Evolutionary conservation across 2,329 filamentous ascomycete genomes (phyloP), one percentile per base, ranked within the genome.

Genomic region (Shiraia sp.): DNA sequence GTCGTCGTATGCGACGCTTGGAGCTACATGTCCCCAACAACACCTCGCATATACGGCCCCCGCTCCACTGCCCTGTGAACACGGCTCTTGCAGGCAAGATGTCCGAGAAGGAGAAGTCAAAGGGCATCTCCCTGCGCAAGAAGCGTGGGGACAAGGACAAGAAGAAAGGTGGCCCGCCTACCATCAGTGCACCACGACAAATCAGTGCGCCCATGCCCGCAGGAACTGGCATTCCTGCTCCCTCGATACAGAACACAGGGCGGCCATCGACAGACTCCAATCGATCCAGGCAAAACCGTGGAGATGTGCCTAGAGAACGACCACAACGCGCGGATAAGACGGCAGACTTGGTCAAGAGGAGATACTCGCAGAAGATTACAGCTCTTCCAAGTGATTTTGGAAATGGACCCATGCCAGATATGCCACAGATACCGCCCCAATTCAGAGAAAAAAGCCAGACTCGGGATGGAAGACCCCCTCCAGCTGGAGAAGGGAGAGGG

Each of bases 311-410:
- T 17, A 68, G 69, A 26, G 71, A 75, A 53, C 66, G 72, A 39
- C 68, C 71, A 27, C 71, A 72, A 48, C 64, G 72, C 42, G 74
- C 72, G 40, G 66, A 68, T 35, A 78, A 80, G 57, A 85, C 83
- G 29, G 81, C 82, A 13, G 92, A 99, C 68, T 77, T 97, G 39
- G 91, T 99, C 45, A 97, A 97, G 75, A 82, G 90, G 57, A 80
- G 93, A 57, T 99, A 97, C 72, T 97, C 93, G 27, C 91, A 91
- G 29, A 85, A 92, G 47, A 95, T 96, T 69, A 92, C 90, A 59
- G 84, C 88, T 52, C 70, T 86, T 1, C 87, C 87, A 1, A 74
- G 82, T 45, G 84, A 88, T 58, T 87, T 83, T 64, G 81, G 86
- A 57, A 75, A 79, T 54, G 82, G 80, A 41, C 81, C 90, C 13